These are phyloP conservation scores for Neurospora sublineolata DNA, from an alignment of 495 filamentous ascomycete species.

Conservation along the genomic window DNA sequence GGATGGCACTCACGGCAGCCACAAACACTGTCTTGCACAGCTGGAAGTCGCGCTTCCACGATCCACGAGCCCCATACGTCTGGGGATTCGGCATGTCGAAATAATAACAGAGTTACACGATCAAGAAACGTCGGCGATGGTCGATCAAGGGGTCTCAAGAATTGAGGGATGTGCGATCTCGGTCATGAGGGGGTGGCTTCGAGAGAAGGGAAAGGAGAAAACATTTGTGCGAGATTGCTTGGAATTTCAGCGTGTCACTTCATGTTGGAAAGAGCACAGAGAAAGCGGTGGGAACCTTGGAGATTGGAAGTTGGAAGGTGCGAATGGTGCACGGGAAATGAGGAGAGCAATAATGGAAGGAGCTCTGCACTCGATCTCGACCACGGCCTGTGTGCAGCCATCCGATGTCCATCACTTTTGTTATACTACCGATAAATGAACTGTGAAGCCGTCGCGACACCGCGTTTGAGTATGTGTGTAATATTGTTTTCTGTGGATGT, in stretches of 20 bases:
- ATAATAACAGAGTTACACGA: not conserved
- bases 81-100: not conserved
- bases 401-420: not conserved
- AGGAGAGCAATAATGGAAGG: not conserved
- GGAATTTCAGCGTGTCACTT: not conserved
- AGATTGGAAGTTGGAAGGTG: not conserved
- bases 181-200: not conserved
- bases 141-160: not conserved
- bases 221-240: not conserved
- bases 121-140: not conserved
- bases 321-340: not conserved
- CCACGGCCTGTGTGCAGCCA: not conserved
- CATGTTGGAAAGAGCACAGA: not conserved
- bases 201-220: not conserved
- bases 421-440: not conserved
- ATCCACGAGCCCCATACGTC: not conserved
- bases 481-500: not conserved
- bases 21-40: conserved; percentile 14
- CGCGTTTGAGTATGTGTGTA: not conserved
- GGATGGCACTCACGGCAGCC: conserved; percentile 8
- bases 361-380: not conserved
- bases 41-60: conserved; percentile 7
- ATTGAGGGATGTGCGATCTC: not conserved
- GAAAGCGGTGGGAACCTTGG: not conserved
- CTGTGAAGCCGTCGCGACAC: not conserved